These are phyloP conservation scores for Collybiopsis confluens DNA, from an alignment of 768 basidiomycete species.

Conservation along the genomic window DNA sequence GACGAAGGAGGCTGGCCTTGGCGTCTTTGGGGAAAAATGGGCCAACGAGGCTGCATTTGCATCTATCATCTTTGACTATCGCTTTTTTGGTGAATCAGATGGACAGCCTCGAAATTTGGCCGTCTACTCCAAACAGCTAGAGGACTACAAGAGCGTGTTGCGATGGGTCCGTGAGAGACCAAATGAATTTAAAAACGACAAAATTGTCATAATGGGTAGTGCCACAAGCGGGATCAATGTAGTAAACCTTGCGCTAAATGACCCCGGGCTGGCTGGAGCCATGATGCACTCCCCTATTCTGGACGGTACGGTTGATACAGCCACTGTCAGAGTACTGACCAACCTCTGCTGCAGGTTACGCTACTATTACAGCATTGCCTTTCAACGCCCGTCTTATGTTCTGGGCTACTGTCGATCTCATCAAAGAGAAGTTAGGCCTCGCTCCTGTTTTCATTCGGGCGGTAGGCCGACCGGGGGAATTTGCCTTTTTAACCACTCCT, in stretches of 20 bases:
- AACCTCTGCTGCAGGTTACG: slow-evolving; percentile 5
- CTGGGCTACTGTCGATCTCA: slow-evolving; percentile 13
- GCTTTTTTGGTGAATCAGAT: slow-evolving; percentile 21
- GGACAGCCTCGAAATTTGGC: slow-evolving; percentile 15
- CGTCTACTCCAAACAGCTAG: not conserved
- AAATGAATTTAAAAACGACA: slow-evolving; percentile 18
- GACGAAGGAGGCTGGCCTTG: slow-evolving; percentile 23
- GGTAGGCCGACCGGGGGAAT: slow-evolving; percentile 14
- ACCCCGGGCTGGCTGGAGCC: slow-evolving; percentile 19
- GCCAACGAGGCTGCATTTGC: slow-evolving; percentile 19
- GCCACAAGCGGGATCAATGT: slow-evolving; percentile 19
- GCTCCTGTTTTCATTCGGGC: slow-evolving; percentile 13
- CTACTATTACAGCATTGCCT: slow-evolving; percentile 9
- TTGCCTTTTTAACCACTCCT: not conserved
- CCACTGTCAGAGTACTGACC: no score
- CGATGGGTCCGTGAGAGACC: slow-evolving; percentile 18
- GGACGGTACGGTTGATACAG: not conserved
- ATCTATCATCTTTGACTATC: slow-evolving; percentile 25
- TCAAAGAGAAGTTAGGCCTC: slow-evolving; percentile 11
- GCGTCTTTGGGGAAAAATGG: slow-evolving; percentile 21
- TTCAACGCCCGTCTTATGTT: slow-evolving; percentile 14
- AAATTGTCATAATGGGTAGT: slow-evolving; percentile 23
- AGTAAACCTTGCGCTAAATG: slow-evolving; percentile 13
- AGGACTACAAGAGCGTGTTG: slow-evolving; percentile 12
- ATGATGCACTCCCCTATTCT: slow-evolving; percentile 22